These are phyloP conservation scores for Aspergillus sojae DNA, from an alignment of 2,329 filamentous ascomycete species.

Conservation along the genomic window DNA sequence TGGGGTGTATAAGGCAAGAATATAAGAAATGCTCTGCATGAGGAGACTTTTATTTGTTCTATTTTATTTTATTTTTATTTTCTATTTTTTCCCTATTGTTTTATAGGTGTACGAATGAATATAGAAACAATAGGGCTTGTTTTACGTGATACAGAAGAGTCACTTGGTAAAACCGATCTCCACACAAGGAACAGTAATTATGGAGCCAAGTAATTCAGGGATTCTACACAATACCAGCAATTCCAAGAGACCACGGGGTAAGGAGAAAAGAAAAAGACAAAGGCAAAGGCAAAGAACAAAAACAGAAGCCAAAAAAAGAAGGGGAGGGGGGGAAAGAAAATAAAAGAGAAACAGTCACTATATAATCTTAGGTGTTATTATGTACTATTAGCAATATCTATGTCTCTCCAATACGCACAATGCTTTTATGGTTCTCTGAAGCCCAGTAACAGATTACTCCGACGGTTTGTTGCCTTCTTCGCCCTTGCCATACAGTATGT, in stretches of 20 bases:
- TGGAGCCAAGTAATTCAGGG: no score
- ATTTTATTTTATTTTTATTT: not conserved
- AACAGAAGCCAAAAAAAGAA: not conserved
- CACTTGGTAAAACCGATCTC: not conserved
- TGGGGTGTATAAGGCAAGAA: not conserved
- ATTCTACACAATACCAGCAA: no score
- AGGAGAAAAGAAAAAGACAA: not conserved
- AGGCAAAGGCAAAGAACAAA: not conserved
- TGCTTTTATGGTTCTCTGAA: not conserved
- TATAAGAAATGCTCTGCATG: not conserved
- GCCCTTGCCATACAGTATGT: conserved; percentile 27
- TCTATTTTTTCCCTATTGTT: no score
- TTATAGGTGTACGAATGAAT: no score
- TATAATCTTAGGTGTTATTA: not conserved
- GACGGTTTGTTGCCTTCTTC: conserved; percentile 6
- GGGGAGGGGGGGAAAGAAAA: not conserved
- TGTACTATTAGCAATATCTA: not conserved
- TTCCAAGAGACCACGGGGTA: no score
- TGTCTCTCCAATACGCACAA: not conserved
- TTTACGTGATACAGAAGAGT: not conserved
- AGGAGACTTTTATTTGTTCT: not conserved
- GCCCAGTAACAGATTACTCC: not conserved
- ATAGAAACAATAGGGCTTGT: not conserved
- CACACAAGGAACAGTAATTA: no score
- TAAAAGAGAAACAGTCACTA: not conserved